Percentiles rank a stretch among this genome's conserved stretches.
Evolutionary conservation across 495 filamentous ascomycete genomes (phyloP).

Genomic region (Podospora didyma): DNA sequence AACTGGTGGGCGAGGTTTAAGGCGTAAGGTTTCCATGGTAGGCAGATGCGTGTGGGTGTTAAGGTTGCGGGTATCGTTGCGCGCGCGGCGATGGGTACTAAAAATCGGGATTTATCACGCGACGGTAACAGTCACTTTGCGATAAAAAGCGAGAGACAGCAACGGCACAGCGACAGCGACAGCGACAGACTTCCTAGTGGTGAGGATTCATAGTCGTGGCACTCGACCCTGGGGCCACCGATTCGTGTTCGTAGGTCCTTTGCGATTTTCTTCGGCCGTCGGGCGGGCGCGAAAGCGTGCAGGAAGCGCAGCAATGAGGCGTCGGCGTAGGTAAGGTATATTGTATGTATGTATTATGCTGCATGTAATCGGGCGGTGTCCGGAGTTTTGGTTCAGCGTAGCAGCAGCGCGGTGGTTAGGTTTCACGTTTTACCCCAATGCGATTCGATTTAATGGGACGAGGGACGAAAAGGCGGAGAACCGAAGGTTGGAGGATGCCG

Average conservation of each 20-base stretch:
- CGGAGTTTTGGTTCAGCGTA: constrained; percentile 13
- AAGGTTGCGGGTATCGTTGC: not conserved
- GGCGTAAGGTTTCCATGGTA: constrained; percentile 55
- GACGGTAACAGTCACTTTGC: constrained; percentile 1
- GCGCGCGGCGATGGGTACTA: not conserved
- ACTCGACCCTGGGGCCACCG: constrained; percentile 16
- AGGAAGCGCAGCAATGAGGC: not conserved
- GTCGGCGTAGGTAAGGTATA: not conserved
- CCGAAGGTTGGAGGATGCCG: constrained; percentile 1
- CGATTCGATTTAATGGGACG: constrained; percentile 12
- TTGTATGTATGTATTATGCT: not conserved
- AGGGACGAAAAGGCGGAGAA: constrained; percentile 1
- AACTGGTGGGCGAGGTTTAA: constrained; percentile 50
- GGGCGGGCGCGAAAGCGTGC: not conserved
- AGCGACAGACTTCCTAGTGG: constrained; percentile 24
- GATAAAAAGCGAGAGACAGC: constrained; percentile 8
- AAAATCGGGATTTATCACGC: not conserved
- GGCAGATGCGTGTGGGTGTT: constrained; percentile 4
- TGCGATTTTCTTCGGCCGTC: not conserved
- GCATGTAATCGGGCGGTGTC: not conserved
- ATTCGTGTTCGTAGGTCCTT: constrained; percentile 4
- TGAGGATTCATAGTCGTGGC: constrained; percentile 35
- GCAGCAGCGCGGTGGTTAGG: constrained; percentile 8
- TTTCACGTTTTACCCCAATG: constrained; percentile 10
- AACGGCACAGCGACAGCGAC: constrained; percentile 10